Evolutionary conservation across 768 basidiomycete genomes (phyloP).

Genomic region (Xerocomellus amylosporus): DNA sequence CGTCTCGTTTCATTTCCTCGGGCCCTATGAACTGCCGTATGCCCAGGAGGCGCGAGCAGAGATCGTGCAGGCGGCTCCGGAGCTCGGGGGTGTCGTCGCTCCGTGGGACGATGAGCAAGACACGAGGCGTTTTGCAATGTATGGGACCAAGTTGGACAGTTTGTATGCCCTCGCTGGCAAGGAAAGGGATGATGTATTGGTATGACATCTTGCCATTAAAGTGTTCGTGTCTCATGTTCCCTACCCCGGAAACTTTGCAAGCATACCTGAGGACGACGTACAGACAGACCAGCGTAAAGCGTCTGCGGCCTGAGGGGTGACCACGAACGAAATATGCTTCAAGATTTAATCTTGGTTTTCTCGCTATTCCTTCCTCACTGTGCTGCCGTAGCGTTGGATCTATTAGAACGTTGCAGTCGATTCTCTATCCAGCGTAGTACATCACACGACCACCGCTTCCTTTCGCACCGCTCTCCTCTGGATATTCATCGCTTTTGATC

Average conservation of each 20-base stretch:
- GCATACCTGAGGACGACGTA: too few species aligned
- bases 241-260: not conserved
- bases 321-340: too few species aligned
- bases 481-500: too few species aligned
- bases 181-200: not conserved
- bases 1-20: constrained; percentile 27
- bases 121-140: constrained; percentile 25
- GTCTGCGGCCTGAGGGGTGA: not conserved
- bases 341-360: too few species aligned
- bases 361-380: too few species aligned
- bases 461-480: too few species aligned
- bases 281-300: not conserved
- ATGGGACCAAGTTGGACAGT: constrained; percentile 27
- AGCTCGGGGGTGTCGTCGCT: constrained; percentile 17
- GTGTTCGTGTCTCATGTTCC: not conserved
- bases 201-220: not conserved
- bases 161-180: constrained; percentile 16
- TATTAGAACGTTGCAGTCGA: too few species aligned
- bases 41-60: constrained; percentile 19
- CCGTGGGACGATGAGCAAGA: constrained; percentile 31
- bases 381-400: too few species aligned
- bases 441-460: too few species aligned
- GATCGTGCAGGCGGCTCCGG: constrained; percentile 10
- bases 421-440: too few species aligned
- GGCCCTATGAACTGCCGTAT: constrained; percentile 21